Evolutionary conservation across 331 rosid genomes (phyloP).

Genomic region (Rosa hybrid): DNA sequence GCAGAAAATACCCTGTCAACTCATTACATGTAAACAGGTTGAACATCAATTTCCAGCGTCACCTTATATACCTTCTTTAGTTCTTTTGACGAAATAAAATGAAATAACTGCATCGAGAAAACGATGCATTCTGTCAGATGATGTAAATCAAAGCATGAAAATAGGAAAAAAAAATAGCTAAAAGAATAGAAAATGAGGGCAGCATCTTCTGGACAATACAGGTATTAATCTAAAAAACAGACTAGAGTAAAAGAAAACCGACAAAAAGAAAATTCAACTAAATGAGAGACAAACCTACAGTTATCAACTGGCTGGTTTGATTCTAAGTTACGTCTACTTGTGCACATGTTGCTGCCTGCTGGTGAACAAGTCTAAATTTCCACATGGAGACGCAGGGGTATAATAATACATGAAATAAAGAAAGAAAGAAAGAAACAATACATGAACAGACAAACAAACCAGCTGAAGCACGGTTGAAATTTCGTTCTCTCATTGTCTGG

Average conservation of each 20-base stretch:
- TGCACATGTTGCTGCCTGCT: constrained; percentile 9
- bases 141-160: background rate
- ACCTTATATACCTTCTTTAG: background rate
- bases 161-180: background rate
- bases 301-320: background rate
- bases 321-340: background rate
- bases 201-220: background rate
- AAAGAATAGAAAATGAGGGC: background rate
- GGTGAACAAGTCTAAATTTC: background rate
- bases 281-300: background rate
- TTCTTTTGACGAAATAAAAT: background rate
- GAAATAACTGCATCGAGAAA: background rate
- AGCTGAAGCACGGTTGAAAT: constrained; percentile 2
- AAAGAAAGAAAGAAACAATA: background rate
- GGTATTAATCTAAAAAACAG: too few relatives aligned
- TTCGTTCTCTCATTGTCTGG: constrained; percentile 3
- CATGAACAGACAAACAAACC: background rate
- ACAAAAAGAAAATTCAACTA: background rate
- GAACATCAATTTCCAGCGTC: background rate
- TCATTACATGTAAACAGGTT: background rate
- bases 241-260: background rate
- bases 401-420: background rate
- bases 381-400: background rate
- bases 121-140: background rate
- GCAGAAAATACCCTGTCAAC: background rate